Base-by-base conservation (phyloP, 139 green algal species). In the Trebouxia sp. region DNA sequence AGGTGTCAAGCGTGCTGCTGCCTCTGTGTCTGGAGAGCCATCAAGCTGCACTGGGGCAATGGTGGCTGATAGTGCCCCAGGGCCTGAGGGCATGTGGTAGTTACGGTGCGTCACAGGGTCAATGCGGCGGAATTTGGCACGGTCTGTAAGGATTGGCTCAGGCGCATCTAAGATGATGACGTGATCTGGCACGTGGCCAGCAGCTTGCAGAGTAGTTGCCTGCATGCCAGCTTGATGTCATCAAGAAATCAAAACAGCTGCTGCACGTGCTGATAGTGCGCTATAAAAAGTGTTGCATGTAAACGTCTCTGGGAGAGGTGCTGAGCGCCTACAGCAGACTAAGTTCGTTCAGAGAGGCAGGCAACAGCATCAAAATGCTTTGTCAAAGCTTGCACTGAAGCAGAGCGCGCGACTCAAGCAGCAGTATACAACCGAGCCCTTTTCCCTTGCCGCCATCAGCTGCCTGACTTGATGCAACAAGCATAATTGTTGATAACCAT, bases 131-230 rank as follows among this genome's bases (percentile, higher is more conserved):
- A 89, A 84, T 58, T 86, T 86, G 3, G 87, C 88, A 45, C 92
- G 88, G 65, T 93, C 87, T 65, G 92, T 66, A 67, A 94, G 78
- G 72, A 90, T 28, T 1, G 81, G 81, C 72, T 94, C 77, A 20
- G 82, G 65, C n/a, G 83, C 86, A 30, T 90, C 82, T 38, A 96
- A 77, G 48, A 96, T 83, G 47, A 95, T 67, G 12, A 93, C 86
- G 72, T 91, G 75, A 65, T 80, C 62, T n/a, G 82, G 77, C 22
- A 62, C 9, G 15, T 80, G 55, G 28, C 72, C 48, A 22, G 70
- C 55, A 17, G 51, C 15, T 47, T 39, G 42, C 42, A 55, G 38
- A 3, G 30, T 53, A 62, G 66, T 37, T 56, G 48, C n/a, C 55
- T 74, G 50, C 28, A 26, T 45, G 22, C 3, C 35, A 14, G 9